A percentile compares a stretch with the other conserved stretches of the same genome.
These are phyloP conservation scores for Scedosporium minutisporum DNA, from an alignment of 2,329 filamentous ascomycete genomes.

Conservation along the genomic window DNA sequence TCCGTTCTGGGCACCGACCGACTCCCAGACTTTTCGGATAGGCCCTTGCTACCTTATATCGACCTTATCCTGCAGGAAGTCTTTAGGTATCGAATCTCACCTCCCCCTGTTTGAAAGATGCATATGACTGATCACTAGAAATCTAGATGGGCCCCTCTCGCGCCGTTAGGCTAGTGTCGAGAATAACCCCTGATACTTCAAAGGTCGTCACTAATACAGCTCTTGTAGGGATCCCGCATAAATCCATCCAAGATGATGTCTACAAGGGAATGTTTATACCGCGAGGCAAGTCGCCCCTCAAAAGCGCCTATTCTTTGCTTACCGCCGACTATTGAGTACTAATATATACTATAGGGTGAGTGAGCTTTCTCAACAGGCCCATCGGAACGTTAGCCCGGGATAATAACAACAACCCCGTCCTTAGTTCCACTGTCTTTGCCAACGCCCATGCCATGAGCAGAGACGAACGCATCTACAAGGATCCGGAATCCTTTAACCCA, in stretches of 20 bases:
- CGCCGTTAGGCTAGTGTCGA: slow-evolving; percentile 28
- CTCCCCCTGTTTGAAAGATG: too few relatives aligned
- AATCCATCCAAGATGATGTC: slow-evolving; percentile 42
- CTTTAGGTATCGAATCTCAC: slow-evolving; percentile 18
- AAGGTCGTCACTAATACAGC: neutral
- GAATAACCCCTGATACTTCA: slow-evolving; percentile 8
- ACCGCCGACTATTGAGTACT: too few relatives aligned
- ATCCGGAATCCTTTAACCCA: slow-evolving; percentile 35
- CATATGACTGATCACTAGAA: neutral
- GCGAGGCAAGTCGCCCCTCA: slow-evolving; percentile 25
- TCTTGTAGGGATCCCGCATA: slow-evolving; percentile 38
- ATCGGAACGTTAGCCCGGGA: neutral
- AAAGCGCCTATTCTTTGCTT: too few relatives aligned
- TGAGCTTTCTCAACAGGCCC: neutral
- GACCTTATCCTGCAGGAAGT: slow-evolving; percentile 35
- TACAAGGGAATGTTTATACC: slow-evolving; percentile 50
- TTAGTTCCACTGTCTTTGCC: slow-evolving; percentile 27
- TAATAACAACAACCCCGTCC: neutral
- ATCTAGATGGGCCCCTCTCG: slow-evolving; percentile 29
- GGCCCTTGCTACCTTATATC: slow-evolving; percentile 30
- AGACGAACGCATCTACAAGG: slow-evolving; percentile 28
- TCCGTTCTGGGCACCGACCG: slow-evolving; percentile 26
- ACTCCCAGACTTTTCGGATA: slow-evolving; percentile 36
- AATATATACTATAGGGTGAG: neutral
- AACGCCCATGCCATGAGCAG: slow-evolving; percentile 33